These are phyloP conservation scores for Schwanniomyces etchellsii DNA, from an alignment of 1,139 yeast genomes.

Conservation along the genomic window DNA sequence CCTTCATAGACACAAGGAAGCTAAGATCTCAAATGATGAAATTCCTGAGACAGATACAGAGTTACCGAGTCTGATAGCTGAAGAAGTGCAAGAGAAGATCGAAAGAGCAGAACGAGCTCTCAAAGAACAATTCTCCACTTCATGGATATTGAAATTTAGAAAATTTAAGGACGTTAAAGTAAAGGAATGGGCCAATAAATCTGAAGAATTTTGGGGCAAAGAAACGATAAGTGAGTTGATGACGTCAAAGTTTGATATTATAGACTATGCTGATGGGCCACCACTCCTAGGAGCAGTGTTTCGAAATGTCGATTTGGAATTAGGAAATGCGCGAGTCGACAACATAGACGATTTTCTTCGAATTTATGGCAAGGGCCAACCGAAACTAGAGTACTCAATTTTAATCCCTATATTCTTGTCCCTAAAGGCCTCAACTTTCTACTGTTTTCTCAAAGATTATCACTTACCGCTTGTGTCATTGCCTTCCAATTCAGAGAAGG, in stretches of 20 bases:
- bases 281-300: slow-evolving; percentile 28
- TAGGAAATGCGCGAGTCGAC: slow-evolving; percentile 23
- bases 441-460: slow-evolving; percentile 33
- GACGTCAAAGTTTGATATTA: slow-evolving; percentile 29
- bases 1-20: neutral
- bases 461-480: slow-evolving; percentile 38
- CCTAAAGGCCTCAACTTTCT: slow-evolving; percentile 26
- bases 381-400: slow-evolving; percentile 34
- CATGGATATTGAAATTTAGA: slow-evolving; percentile 57
- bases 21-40: neutral
- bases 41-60: neutral
- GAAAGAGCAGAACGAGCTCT: slow-evolving; percentile 30
- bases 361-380: slow-evolving; percentile 37
- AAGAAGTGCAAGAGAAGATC: slow-evolving; percentile 25
- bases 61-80: slow-evolving; percentile 4
- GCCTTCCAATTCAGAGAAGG: slow-evolving; percentile 25
- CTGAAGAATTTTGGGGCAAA: slow-evolving; percentile 29
- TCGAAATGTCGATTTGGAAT: slow-evolving; percentile 23
- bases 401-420: slow-evolving; percentile 30
- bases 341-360: slow-evolving; percentile 33
- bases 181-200: slow-evolving; percentile 21
- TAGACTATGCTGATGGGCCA: slow-evolving; percentile 31
- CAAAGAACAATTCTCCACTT: slow-evolving; percentile 47
- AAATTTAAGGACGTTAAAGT: slow-evolving; percentile 20
- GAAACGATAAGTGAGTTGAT: slow-evolving; percentile 27